A percentile compares a stretch with the other conserved stretches of the same genome.
Evolutionary conservation across 164 flowering plant species (phyloP).

Genomic region (Amborella trichopoda): DNA sequence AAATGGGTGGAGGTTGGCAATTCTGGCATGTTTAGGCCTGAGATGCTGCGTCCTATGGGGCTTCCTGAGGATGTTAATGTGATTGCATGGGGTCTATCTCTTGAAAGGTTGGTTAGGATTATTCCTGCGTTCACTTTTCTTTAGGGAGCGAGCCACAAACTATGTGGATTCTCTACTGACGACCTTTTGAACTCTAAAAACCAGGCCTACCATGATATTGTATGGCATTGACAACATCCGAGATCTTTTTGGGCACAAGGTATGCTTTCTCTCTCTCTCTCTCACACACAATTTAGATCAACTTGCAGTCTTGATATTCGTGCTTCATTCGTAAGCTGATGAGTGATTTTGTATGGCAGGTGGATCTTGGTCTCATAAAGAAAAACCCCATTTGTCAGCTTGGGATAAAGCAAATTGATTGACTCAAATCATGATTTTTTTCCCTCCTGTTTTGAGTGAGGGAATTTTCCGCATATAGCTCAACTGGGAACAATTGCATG

Average conservation of each 20-base stretch:
- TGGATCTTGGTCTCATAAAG: conserved; percentile 25
- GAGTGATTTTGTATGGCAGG: conserved; percentile 11
- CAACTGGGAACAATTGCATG: too few relatives aligned
- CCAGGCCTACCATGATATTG: conserved; percentile 92
- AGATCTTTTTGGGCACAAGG: conserved; percentile 98
- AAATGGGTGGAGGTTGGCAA: conserved; percentile 98
- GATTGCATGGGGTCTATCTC: conserved; percentile 98
- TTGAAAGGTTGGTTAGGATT: conserved; percentile 84
- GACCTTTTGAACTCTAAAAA: conserved; percentile 5
- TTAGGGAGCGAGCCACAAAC: background rate
- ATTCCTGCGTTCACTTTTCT: background rate
- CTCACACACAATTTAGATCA: background rate
- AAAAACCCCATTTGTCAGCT: conserved; percentile 24
- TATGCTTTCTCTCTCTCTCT: conserved; percentile 11
- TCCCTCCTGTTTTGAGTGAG: too few relatives aligned
- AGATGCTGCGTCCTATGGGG: conserved; percentile 97
- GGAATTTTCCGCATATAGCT: too few relatives aligned
- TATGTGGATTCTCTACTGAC: background rate
- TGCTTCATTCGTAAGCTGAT: background rate
- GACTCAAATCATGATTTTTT: too few relatives aligned
- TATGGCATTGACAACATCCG: conserved; percentile 86
- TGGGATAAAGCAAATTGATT: conserved; percentile 13
- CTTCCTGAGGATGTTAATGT: conserved; percentile 89
- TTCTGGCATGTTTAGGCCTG: conserved; percentile 98
- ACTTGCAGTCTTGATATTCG: background rate